A percentile compares a stretch with the other conserved stretches of the same genome.
Evolutionary conservation across 108 stramenopile species (phyloP).

Genomic region (Parietichytrium sp.): DNA sequence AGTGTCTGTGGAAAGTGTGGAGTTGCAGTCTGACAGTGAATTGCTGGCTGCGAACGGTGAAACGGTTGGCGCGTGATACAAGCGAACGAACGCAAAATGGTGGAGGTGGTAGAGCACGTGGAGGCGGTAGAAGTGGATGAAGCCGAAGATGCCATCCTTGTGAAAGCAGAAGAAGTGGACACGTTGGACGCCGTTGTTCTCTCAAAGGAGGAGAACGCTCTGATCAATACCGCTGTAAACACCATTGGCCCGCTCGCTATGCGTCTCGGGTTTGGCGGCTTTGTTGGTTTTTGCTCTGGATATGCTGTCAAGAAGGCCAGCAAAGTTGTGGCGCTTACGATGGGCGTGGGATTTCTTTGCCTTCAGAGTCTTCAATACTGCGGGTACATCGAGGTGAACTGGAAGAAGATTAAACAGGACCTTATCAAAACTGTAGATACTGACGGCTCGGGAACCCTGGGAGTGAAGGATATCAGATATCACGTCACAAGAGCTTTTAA

Average conservation of each 20-base stretch:
- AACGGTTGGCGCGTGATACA: no score
- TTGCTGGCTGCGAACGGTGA: no score
- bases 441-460: conserved; percentile 1
- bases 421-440: not conserved
- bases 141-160: not conserved
- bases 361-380: conserved; percentile 6
- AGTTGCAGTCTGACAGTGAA: no score
- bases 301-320: conserved; percentile 28
- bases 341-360: not conserved
- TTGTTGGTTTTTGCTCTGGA: conserved; percentile 2
- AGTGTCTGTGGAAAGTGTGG: no score
- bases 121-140: not conserved
- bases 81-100: not conserved
- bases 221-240: not conserved
- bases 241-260: not conserved
- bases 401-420: conserved; percentile 23
- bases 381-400: conserved; percentile 23
- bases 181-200: not conserved
- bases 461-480: not conserved
- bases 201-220: conserved; percentile 19
- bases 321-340: not conserved
- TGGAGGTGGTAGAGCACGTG: not conserved
- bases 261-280: conserved; percentile 32
- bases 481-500: conserved; percentile 17
- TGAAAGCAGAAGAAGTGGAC: no score